Base-by-base conservation (phyloP, 2,329 filamentous ascomycete species). In the Fusarium sp. region DNA sequence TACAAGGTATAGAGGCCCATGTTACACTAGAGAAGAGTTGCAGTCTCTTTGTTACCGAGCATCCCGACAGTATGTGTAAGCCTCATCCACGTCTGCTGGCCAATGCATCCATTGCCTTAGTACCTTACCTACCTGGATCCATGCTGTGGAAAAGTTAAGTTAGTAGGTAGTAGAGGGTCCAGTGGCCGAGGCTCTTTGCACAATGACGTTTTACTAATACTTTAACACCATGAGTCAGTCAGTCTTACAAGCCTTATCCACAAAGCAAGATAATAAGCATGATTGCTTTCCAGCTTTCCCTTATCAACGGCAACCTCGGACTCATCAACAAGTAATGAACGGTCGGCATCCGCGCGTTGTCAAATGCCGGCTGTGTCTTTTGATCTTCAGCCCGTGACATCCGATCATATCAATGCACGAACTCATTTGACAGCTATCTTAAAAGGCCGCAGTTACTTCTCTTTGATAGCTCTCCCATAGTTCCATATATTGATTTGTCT, bases 261-360 rank as follows among this genome's bases (percentile, higher is more conserved):
- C 30, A 58, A 48, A 58, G 18, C 39, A 57, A 34, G 39, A 48
- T 22, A 51, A 57, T 59, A 68, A 74, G 70, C 67, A 73, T 64
- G 62, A 32, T 48, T 48, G 13, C 38, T 44, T 42, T 17, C 18
- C 52, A 55, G 24, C 26, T 38, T 50, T 57, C 39, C 45, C 48
- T 24, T 24, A 44, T 62, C 72, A 68, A 39, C 75, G 75, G 75
- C 58, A 77, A 54, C 58, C 45, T 77, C 75, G 75, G 75, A 55
- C 30, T 45, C 62, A 51, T 41, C 44, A 67, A 30, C 48, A 68
- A 54, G 24, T 39, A 57, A 32, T 42, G 32, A 59, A 32, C 45
- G 47, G 47, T 64, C 74, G 60, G 59, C 55, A 51, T 61, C 66
- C 68, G 56, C 56, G 38, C 39, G 47, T 26, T 47, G 42, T 64